Conservation (phyloP, 2,329 filamentous ascomycete species). For the Westerdykella aurantiaca region DNA sequence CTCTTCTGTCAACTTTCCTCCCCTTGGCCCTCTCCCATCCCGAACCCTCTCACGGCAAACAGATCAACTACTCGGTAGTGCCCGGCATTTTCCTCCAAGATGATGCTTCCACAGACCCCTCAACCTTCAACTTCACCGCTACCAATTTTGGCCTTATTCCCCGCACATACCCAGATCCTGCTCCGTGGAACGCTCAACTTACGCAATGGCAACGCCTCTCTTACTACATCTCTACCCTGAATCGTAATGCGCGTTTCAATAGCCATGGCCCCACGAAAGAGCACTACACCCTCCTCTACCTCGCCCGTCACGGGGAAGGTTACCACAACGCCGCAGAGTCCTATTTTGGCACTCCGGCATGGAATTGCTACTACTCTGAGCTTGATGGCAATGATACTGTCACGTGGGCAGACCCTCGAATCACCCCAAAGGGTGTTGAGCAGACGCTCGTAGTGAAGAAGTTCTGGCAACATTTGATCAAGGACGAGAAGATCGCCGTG, state of each 20-base stretch:
- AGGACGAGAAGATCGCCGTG: slow-evolving; percentile 50
- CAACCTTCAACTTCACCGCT: slow-evolving; percentile 44
- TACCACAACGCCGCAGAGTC: slow-evolving; percentile 59
- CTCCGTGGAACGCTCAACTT: slow-evolving; percentile 29
- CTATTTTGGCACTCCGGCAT: slow-evolving; percentile 62
- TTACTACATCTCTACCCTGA: slow-evolving; percentile 53
- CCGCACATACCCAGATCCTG: slow-evolving; percentile 52
- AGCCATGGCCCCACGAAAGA: slow-evolving; percentile 16
- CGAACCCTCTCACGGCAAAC: not conserved
- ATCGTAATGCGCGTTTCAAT: slow-evolving; percentile 33
- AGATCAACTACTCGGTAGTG: slow-evolving; percentile 57
- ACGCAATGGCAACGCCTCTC: slow-evolving; percentile 63
- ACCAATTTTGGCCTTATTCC: slow-evolving; percentile 62
- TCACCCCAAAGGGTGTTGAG: slow-evolving; percentile 52
- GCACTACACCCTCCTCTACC: slow-evolving; percentile 59
- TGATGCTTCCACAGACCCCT: slow-evolving; percentile 50
- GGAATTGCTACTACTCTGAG: slow-evolving; percentile 66
- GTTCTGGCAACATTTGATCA: slow-evolving; percentile 53
- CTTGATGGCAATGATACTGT: slow-evolving; percentile 58
- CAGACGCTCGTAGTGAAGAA: slow-evolving; percentile 55
- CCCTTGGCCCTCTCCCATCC: no score
- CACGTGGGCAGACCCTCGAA: slow-evolving; percentile 58
- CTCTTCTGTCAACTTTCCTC: no score
- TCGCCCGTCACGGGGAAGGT: slow-evolving; percentile 66
- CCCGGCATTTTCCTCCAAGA: slow-evolving; percentile 61